Percentiles rank a stretch among this genome's conserved stretches.
These are phyloP conservation scores for Mrakia frigida DNA, from an alignment of 768 basidiomycete genomes.

Conservation along the genomic window DNA sequence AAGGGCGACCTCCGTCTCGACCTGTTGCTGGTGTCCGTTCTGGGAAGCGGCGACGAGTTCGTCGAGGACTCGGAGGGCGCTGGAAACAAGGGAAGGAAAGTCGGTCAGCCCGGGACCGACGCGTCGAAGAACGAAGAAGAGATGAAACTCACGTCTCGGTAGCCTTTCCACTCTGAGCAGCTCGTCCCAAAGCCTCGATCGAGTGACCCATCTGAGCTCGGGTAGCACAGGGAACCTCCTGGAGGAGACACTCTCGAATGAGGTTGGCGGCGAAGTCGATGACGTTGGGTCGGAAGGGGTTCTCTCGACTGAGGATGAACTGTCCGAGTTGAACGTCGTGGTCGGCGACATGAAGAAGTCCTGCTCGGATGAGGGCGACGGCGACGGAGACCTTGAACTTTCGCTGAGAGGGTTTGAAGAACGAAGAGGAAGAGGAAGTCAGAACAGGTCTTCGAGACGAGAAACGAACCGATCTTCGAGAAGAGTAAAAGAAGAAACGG, in stretches of 20 bases:
- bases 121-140: neutral
- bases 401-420: constrained; percentile 56
- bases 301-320: constrained; percentile 61
- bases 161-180: constrained; percentile 66
- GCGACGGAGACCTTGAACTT: constrained; percentile 96
- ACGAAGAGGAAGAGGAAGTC: neutral
- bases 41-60: constrained; percentile 29
- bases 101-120: neutral
- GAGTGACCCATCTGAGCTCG: constrained; percentile 73
- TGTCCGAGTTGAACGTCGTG: constrained; percentile 90
- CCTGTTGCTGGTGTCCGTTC: constrained; percentile 18
- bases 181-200: constrained; percentile 71
- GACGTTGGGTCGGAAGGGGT: constrained; percentile 59
- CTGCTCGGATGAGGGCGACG: constrained; percentile 75
- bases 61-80: constrained; percentile 26
- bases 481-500: neutral
- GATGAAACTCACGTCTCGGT: constrained; percentile 68
- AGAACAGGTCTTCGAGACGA: no score
- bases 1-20: constrained; percentile 36
- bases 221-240: constrained; percentile 68
- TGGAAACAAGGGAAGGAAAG: neutral
- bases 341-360: constrained; percentile 66
- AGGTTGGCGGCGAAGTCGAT: constrained; percentile 76
- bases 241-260: constrained; percentile 77
- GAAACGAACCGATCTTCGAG: no score